A percentile compares a stretch with the other conserved stretches of the same genome.
Evolutionary conservation across 2,329 filamentous ascomycete genomes (phyloP).

Genomic region (Aspergillus sp.): DNA sequence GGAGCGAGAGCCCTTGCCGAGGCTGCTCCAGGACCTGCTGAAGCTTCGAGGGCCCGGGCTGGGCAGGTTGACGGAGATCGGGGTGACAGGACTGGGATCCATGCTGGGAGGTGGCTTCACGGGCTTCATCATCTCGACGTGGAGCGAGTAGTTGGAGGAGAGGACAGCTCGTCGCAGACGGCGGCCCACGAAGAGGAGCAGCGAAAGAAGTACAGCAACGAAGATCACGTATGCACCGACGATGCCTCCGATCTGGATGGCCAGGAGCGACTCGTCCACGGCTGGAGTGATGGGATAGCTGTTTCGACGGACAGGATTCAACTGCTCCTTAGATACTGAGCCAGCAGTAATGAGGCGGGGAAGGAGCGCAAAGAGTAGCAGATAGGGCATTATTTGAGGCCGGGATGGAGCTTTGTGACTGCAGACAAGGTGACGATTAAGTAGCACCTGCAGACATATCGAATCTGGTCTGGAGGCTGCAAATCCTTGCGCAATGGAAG

Average conservation of each 20-base stretch:
- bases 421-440: constrained; percentile 21
- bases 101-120: constrained; percentile 30
- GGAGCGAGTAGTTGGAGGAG: constrained; percentile 54
- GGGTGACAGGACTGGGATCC: constrained; percentile 40
- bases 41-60: constrained; percentile 32
- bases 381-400: constrained; percentile 16
- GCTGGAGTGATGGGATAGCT: constrained; percentile 32
- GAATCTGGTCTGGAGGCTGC: constrained; percentile 26
- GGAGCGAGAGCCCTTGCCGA: constrained; percentile 35
- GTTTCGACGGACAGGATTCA: constrained; percentile 5
- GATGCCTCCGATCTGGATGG: constrained; percentile 80
- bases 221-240: constrained; percentile 79
- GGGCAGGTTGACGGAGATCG: constrained; percentile 32
- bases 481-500: constrained; percentile 31
- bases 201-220: constrained; percentile 70
- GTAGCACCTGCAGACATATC: constrained; percentile 22
- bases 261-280: constrained; percentile 66
- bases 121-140: constrained; percentile 61
- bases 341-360: constrained; percentile 16
- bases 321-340: constrained; percentile 16
- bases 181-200: constrained; percentile 64
- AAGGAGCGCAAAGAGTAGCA: constrained; percentile 13
- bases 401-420: constrained; percentile 2
- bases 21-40: constrained; percentile 44
- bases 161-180: constrained; percentile 55